These are phyloP conservation scores for Platanthera zijinensis DNA, from an alignment of 106 monocot species.

Conservation along the genomic window DNA sequence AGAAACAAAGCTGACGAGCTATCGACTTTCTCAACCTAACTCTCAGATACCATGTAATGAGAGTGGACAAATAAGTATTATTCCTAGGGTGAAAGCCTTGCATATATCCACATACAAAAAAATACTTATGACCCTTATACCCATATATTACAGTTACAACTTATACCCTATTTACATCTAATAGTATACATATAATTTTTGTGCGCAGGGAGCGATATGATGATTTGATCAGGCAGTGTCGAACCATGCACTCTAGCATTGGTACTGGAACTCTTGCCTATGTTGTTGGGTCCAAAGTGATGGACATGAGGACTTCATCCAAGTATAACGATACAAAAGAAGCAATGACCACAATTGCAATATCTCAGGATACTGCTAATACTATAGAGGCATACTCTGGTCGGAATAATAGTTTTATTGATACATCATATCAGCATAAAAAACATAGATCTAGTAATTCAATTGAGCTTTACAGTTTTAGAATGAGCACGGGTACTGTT, in stretches of 20 bases:
- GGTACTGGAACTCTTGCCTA: slow-evolving; percentile 96
- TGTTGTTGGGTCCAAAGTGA: slow-evolving; percentile 89
- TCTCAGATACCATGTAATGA: too few species aligned
- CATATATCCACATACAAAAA: too few species aligned
- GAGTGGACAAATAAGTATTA: too few species aligned
- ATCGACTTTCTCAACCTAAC: too few species aligned
- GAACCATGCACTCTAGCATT: slow-evolving; percentile 76
- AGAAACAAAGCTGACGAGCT: too few species aligned
- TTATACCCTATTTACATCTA: too few species aligned
- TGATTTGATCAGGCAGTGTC: slow-evolving; percentile 77
- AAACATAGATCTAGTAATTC: slow-evolving; percentile 50
- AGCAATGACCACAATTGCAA: slow-evolving; percentile 19
- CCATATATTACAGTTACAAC: too few species aligned
- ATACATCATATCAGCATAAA: slow-evolving; percentile 20
- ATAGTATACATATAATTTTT: slow-evolving; percentile 5
- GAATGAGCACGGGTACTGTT: slow-evolving; percentile 28
- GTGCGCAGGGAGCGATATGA: slow-evolving; percentile 81
- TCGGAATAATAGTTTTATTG: slow-evolving; percentile 24
- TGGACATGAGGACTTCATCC: slow-evolving; percentile 83
- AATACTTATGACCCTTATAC: too few species aligned
- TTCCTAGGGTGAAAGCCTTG: too few species aligned
- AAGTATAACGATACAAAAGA: slow-evolving; percentile 45
- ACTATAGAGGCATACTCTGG: slow-evolving; percentile 14
- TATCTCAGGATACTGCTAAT: slow-evolving; percentile 25
- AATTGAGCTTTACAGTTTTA: slow-evolving; percentile 30